Base-by-base conservation (phyloP, 179 eudicot species). In the Kewa caespitosa region DNA sequence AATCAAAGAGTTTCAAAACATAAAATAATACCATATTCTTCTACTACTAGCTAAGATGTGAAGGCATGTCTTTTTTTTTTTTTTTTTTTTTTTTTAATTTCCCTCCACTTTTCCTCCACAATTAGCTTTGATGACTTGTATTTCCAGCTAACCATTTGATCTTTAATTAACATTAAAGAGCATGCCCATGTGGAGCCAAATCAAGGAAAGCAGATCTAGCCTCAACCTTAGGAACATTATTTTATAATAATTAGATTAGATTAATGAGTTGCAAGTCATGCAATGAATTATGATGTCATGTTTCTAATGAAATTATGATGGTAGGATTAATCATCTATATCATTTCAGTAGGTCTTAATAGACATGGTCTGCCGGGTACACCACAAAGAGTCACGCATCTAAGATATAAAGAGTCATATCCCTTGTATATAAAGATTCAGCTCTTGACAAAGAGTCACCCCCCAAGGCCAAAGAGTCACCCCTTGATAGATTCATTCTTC, bases 131-230 rank as follows among this genome's bases (percentile, higher is more conserved):
- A 30, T 43, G 48, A 55, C 72, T 77, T 76, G 46, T 36, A 75
- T 46, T 76, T 77, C 83, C 81, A 81, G 80, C 84, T 80, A 81
- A 69, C 78, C 68, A 71, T 34, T 72, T 80, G 64, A n/a, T 66
- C 72, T 23, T 70, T 64, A 48, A 46, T 74, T n/a, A 64, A 42
- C 20, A 46, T 73, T 42, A 27, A 57, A 65, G 64, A n/a, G n/a
- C n/a, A n/a, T n/a, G 28, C 64, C 74, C 76, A 78, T 82, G 85
- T 82, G 85, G 69, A 78, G 61, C 79, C 76, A 74, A 74, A 67
- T 67, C 13, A 57, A 72, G 6, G 64, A 78, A 67, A 42, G 70
- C 41, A 78, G 73, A 81, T 76, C 80, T 43, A 75, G 34, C 68
- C 69, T 39, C 68, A 69, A 74, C 64, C 75, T 73, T 55, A 65